Base-by-base conservation (phyloP, 495 filamentous ascomycete genomes). In the Chaetomium fimeti region DNA sequence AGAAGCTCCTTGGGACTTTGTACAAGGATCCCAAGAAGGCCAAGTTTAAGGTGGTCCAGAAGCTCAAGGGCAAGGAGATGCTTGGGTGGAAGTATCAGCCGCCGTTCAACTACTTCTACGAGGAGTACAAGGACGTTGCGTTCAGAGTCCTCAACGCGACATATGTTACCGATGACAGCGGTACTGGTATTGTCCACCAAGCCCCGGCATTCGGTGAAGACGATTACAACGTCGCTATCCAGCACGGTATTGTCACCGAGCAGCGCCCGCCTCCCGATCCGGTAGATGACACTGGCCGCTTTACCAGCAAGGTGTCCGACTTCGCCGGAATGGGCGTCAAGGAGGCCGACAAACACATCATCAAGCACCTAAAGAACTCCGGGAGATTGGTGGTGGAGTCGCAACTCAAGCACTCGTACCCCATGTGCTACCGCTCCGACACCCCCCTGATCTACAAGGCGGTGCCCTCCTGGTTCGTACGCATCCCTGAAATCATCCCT, bases 21-120 rank as follows among this genome's bases (percentile, higher is more conserved):
- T 98, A 98, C 77, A 98, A 98, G 76, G 92, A 97, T 68, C 88
- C 89, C 16, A 98, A 98, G 82, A 98, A 97, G 81, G 93, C 93
- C 49, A 96, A 97, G 71, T 97, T 87, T 78, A 94, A 92, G 80
- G 83, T 96, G 38, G 69, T 97, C 13, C 84, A 90, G 47, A 91
- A 88, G 66, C 76, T 96, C 62, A 92, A 87, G 77, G 95, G 94
- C 52, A 89, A 85, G 62, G 87, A 91, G 12, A 94, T 98, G 89
- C 77, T 89, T 38, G 94, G 92, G 48, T 97, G 92, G 91, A 89
- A 87, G 70, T 98, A 98, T 73, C 80, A 91, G 71, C 95, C 95
- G 12, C 83, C 92, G 1, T 98, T 98, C 75, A 84, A 90, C 66
- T 98, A 97, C 77, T 96, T 96, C 80, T 90, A 90, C 63, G 91